These are phyloP conservation scores for Mycena pura DNA, from an alignment of 768 basidiomycete species.

Conservation along the genomic window DNA sequence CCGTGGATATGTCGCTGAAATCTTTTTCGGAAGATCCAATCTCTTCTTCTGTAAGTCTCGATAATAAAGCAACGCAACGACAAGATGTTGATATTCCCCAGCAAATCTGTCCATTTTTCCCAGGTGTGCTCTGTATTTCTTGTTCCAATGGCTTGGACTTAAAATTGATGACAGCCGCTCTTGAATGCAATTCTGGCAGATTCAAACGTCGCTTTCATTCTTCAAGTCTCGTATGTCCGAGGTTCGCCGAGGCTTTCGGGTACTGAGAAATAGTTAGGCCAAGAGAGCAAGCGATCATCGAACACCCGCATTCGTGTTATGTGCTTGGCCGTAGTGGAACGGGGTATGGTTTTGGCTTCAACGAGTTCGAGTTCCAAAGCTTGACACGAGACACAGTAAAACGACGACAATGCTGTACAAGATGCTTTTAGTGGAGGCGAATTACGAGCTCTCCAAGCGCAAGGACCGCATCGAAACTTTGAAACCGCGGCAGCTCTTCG, in stretches of 20 bases:
- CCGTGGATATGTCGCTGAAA: neutral
- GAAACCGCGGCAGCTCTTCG: constrained; percentile 72
- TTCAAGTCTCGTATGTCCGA: constrained; percentile 50
- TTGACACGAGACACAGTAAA: neutral
- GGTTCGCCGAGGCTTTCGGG: neutral
- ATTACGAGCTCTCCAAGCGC: constrained; percentile 48
- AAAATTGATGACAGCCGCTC: constrained; percentile 30
- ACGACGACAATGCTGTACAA: constrained; percentile 76
- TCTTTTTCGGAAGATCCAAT: constrained; percentile 51
- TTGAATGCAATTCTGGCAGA: constrained; percentile 55
- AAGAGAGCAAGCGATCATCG: constrained; percentile 62
- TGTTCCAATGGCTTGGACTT: neutral
- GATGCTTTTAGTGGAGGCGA: constrained; percentile 71
- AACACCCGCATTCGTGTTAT: constrained; percentile 66
- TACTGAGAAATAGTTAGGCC: constrained; percentile 32
- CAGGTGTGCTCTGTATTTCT: constrained; percentile 35
- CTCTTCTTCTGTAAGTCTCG: constrained; percentile 60
- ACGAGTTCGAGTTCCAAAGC: neutral
- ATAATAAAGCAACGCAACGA: neutral
- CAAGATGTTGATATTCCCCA: constrained; percentile 19
- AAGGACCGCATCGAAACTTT: constrained; percentile 7
- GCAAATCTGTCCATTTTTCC: constrained; percentile 54
- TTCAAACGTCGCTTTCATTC: constrained; percentile 52
- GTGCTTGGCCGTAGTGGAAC: constrained; percentile 78
- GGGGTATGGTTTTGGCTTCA: constrained; percentile 50